phyloP scores from a whole-genome alignment of 1,284 basidiomycete species.

The Tilletia setariae region DNA sequence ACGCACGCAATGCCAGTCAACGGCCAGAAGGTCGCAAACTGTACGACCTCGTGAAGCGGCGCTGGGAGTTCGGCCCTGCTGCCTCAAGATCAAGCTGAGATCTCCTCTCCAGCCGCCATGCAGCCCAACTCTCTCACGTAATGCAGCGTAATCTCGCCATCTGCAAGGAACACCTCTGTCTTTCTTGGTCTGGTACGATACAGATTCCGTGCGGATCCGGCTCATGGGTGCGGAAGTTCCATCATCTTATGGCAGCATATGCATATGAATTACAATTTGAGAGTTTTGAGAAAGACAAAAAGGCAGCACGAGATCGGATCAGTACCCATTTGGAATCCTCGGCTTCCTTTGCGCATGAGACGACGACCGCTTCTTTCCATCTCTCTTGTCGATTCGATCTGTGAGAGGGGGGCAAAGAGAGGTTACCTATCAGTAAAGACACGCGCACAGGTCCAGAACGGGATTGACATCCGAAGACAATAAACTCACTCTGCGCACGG shows the following conservation, averaged over 20 bases:
- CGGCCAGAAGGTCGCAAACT: conserved; percentile 39
- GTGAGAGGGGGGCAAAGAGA: background rate
- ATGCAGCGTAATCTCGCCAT: too few relatives aligned
- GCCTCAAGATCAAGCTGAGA: background rate
- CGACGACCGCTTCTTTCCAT: conserved; percentile 45
- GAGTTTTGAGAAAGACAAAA: background rate
- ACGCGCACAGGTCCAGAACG: background rate
- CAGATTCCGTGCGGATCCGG: too few relatives aligned
- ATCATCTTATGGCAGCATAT: background rate
- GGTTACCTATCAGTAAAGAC: background rate
- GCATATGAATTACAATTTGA: background rate
- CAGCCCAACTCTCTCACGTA: too few relatives aligned
- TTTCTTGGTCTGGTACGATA: too few relatives aligned
- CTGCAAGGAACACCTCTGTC: too few relatives aligned
- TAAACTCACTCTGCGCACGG: conserved; percentile 34
- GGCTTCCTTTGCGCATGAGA: conserved; percentile 27
- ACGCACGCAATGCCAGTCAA: conserved; percentile 36
- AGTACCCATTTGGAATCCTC: conserved; percentile 41
- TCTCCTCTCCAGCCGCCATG: too few relatives aligned
- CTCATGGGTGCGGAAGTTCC: too few relatives aligned
- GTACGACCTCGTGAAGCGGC: conserved; percentile 32
- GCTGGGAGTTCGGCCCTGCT: conserved; percentile 17
- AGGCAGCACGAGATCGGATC: conserved; percentile 8
- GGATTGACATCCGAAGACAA: background rate
- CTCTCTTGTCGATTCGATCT: conserved; percentile 42